Percentiles rank a stretch among this genome's conserved stretches.
Conservation (phyloP, 805 yeast species). For the Saccharomycopsis sp. region DNA sequence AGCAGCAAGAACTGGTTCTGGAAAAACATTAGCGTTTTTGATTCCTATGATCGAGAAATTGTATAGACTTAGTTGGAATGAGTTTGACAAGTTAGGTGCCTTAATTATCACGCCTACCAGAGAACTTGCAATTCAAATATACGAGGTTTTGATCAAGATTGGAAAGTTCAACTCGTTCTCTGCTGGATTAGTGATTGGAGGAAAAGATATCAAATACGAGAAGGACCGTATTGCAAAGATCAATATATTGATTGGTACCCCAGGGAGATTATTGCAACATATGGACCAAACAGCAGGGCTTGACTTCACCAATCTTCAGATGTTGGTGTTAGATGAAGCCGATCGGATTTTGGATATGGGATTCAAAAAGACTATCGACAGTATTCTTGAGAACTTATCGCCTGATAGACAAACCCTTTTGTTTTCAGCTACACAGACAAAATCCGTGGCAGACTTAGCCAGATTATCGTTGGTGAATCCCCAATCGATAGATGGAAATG, state of each 20-base stretch:
- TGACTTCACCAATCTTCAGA: slow-evolving; percentile 67
- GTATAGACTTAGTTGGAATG: slow-evolving; percentile 67
- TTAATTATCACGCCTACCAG: slow-evolving; percentile 87
- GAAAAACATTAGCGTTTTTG: slow-evolving; percentile 82
- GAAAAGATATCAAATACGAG: slow-evolving; percentile 80
- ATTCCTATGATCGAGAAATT: slow-evolving; percentile 73
- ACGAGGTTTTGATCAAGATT: slow-evolving; percentile 76
- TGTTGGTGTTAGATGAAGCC: slow-evolving; percentile 83
- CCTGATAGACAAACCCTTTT: slow-evolving; percentile 75
- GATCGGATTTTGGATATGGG: slow-evolving; percentile 94
- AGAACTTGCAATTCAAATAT: slow-evolving; percentile 85
- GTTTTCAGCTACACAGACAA: slow-evolving; percentile 87
- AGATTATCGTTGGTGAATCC: slow-evolving; percentile 67
- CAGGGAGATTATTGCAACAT: slow-evolving; percentile 86
- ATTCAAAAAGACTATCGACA: slow-evolving; percentile 75
- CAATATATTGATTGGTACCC: slow-evolving; percentile 84
- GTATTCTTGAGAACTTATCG: slow-evolving; percentile 71
- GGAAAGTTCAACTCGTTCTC: slow-evolving; percentile 72
- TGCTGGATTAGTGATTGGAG: slow-evolving; percentile 91
- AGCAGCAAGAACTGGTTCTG: slow-evolving; percentile 81
- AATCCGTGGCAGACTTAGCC: slow-evolving; percentile 75
- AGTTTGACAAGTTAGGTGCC: slow-evolving; percentile 83
- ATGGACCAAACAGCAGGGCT: slow-evolving; percentile 83
- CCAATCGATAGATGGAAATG: slow-evolving; percentile 46
- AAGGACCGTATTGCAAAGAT: slow-evolving; percentile 71